A percentile compares a stretch with the other conserved stretches of the same genome.
Conservation (phyloP, 2,329 filamentous ascomycete species). For the Apiospora aurea region DNA sequence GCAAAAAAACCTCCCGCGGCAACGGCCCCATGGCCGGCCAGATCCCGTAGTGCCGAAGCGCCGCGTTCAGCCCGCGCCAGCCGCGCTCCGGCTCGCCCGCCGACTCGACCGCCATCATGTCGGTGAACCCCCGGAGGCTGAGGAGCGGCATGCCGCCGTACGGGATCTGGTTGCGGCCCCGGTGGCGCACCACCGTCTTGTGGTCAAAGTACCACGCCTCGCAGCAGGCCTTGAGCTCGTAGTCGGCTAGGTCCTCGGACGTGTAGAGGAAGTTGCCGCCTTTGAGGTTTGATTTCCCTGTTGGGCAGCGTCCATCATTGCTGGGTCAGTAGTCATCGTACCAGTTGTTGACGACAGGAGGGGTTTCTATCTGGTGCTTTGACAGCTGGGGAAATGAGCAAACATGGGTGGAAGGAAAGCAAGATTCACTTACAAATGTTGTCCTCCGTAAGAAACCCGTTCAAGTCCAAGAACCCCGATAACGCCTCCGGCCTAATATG, state of each 20-base stretch:
- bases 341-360: too few relatives aligned
- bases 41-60: slow-evolving; percentile 23
- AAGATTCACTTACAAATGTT: slow-evolving; percentile 30
- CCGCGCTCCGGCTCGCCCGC: slow-evolving; percentile 27
- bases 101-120: slow-evolving; percentile 32
- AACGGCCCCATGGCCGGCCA: slow-evolving; percentile 26
- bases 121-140: slow-evolving; percentile 28
- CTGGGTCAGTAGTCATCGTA: too few relatives aligned
- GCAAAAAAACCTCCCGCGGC: slow-evolving; percentile 21
- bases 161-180: slow-evolving; percentile 27
- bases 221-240: slow-evolving; percentile 32
- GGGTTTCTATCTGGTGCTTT: too few relatives aligned
- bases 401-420: neutral
- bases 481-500: slow-evolving; percentile 31
- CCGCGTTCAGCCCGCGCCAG: slow-evolving; percentile 23
- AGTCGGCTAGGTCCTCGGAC: slow-evolving; percentile 31
- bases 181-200: slow-evolving; percentile 27
- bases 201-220: slow-evolving; percentile 33
- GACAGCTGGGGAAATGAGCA: neutral
- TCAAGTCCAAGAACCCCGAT: slow-evolving; percentile 31
- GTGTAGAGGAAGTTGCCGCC: slow-evolving; percentile 29
- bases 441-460: slow-evolving; percentile 28
- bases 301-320: neutral
- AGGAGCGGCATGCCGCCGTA: slow-evolving; percentile 34
- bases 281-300: slow-evolving; percentile 31